Evolutionary conservation across 1,139 yeast species (phyloP).

Genomic region (Sugiyamaella pinicola): DNA sequence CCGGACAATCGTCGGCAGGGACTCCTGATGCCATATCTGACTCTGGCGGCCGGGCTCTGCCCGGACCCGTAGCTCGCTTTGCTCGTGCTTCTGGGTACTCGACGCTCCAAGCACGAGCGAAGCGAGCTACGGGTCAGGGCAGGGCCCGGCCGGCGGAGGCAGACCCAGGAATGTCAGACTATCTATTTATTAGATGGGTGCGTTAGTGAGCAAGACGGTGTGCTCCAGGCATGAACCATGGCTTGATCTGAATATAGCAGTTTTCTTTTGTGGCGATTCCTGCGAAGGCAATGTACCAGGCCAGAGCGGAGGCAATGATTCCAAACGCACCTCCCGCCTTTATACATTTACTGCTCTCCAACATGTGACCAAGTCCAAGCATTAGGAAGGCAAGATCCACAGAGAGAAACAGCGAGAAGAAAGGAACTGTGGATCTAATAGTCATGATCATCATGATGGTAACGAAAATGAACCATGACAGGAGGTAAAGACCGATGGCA

Average conservation of each 20-base stretch:
- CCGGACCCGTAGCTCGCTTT: background rate
- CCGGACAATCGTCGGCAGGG: background rate
- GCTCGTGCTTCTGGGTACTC: background rate
- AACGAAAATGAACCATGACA: constrained; percentile 81
- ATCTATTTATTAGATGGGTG: background rate
- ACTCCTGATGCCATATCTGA: background rate
- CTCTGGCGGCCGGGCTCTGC: background rate
- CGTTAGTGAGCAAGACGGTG: constrained; percentile 6
- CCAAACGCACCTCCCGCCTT: constrained; percentile 82
- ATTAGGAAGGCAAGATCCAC: constrained; percentile 68
- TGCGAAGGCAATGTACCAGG: constrained; percentile 89
- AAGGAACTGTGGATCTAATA: constrained; percentile 75
- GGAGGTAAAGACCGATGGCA: constrained; percentile 73
- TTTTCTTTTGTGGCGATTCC: constrained; percentile 62
- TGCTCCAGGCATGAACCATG: constrained; percentile 22
- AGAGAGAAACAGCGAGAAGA: constrained; percentile 66
- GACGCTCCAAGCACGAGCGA: too few relatives aligned
- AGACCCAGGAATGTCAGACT: background rate
- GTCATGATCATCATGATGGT: constrained; percentile 67
- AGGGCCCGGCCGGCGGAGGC: background rate
- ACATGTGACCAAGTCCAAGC: constrained; percentile 61
- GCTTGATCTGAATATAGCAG: constrained; percentile 15
- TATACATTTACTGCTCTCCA: constrained; percentile 41
- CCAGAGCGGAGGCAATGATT: constrained; percentile 67
- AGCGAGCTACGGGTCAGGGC: too few relatives aligned